These are phyloP conservation scores for Hirschfeldia incana DNA, from an alignment of 345 rosid genomes.

Conservation along the genomic window DNA sequence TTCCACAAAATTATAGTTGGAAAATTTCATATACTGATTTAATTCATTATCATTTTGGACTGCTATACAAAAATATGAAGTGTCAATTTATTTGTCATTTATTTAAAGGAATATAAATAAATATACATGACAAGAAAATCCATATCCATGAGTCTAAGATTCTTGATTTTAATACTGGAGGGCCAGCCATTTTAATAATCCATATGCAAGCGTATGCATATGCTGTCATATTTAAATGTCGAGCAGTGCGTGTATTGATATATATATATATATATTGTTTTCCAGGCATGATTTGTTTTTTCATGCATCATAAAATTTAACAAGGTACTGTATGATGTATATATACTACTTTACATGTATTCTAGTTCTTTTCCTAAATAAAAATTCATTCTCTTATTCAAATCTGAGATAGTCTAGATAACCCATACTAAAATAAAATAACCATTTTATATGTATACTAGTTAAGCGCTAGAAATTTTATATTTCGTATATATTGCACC, in stretches of 20 bases:
- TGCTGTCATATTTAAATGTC: not conserved
- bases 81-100: conserved; percentile 14
- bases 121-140: too few species aligned
- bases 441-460: not conserved
- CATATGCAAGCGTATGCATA: not conserved
- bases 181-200: conserved; percentile 27
- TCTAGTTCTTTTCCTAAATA: too few species aligned
- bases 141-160: conserved; percentile 24
- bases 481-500: not conserved
- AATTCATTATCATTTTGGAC: conserved; percentile 8
- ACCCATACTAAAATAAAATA: too few species aligned
- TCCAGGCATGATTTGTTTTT: not conserved
- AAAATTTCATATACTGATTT: not conserved
- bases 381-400: too few species aligned
- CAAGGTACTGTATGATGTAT: not conserved
- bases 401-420: too few species aligned
- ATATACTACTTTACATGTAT: not conserved
- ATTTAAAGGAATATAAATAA: not conserved
- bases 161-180: conserved; percentile 30
- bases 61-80: not conserved
- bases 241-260: not conserved
- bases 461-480: not conserved
- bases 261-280: not conserved
- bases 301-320: not conserved
- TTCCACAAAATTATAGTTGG: conserved; percentile 2